Evolutionary conservation across 1,284 basidiomycete genomes (phyloP), one percentile per base, ranked within the genome.

Genomic region (Pyrrhoderma lamaoense): DNA sequence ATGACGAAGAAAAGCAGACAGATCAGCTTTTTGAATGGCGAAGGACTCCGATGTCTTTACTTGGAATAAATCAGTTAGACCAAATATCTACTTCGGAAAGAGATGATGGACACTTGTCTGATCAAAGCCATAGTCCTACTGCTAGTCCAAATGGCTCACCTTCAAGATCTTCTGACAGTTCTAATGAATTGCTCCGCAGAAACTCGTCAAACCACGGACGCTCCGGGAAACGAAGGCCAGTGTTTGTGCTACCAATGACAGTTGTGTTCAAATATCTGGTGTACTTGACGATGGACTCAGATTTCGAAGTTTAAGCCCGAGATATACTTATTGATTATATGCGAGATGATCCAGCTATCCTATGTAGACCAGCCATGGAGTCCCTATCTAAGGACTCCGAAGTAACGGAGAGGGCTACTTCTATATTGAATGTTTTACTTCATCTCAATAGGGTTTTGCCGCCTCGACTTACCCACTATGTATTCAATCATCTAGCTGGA

Each of bases 401-500:
- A 18, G 72, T 73, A 40, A 64, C 80, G 13, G 58, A 66, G 1
- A 60, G 63, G 42, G 75, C 80, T 22, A 66, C 77, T 40, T 63
- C 73, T 3, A 69, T 72, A 40, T 64, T 89, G 54, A 70, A 75
- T 34, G 65, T 74, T 25, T 71, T 81, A 57, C 57, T 85, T 9
- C 80, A 85, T 60, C 66, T 78, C 22, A 74, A 74, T 47, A 63
- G 69, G 7, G 56, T 67, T 2, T 65, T 85, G 7, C 85, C 87
- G 2, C 86, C 85, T 1, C 73, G 77, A 0, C 73, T 84, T 65
- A 72, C 83, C 0, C 80, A 89, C 62, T 70, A 77, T 52, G 65
- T 85, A 2, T 77, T 89, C 65, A 89, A 88, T 60, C 74, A 82
- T 57, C 62, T 89, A 3, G 75, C 80, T 5, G 87, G 88, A 1